phyloP scores from a whole-genome alignment of 208 protist genomes.

The Crithidia bombi region DNA sequence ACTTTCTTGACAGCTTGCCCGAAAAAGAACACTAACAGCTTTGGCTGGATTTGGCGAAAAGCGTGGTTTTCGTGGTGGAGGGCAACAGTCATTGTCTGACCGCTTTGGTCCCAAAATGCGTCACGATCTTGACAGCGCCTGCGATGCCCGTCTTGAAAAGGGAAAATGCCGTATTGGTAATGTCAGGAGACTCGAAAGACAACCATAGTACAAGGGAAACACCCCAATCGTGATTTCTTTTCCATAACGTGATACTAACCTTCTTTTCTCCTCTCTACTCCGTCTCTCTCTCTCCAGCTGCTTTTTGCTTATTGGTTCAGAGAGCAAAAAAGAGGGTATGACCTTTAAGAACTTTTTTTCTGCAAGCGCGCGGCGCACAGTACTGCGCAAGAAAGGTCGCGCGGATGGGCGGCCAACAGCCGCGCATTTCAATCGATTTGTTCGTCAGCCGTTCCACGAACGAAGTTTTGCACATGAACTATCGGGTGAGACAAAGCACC shows the following conservation, averaged over 20 bases:
- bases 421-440: conserved; percentile 37
- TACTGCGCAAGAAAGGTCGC: conserved; percentile 37
- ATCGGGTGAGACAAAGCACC: neutral
- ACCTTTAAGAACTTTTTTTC: conserved; percentile 60
- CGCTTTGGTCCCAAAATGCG: no score
- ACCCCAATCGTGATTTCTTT: neutral
- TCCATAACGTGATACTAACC: no score
- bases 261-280: neutral
- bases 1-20: no score
- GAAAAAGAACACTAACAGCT: no score
- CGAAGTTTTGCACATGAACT: conserved; percentile 28
- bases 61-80: no score
- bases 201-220: neutral
- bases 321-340: conserved; percentile 34
- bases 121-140: no score
- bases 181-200: no score
- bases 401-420: conserved; percentile 39
- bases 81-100: no score
- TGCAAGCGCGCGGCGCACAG: conserved; percentile 20
- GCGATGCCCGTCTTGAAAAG: no score
- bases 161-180: no score
- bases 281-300: no score
- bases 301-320: neutral
- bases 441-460: conserved; percentile 48
- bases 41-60: no score